phyloP scores from a whole-genome alignment of 441 rosid species.

The Arabidopsis lyrata region DNA sequence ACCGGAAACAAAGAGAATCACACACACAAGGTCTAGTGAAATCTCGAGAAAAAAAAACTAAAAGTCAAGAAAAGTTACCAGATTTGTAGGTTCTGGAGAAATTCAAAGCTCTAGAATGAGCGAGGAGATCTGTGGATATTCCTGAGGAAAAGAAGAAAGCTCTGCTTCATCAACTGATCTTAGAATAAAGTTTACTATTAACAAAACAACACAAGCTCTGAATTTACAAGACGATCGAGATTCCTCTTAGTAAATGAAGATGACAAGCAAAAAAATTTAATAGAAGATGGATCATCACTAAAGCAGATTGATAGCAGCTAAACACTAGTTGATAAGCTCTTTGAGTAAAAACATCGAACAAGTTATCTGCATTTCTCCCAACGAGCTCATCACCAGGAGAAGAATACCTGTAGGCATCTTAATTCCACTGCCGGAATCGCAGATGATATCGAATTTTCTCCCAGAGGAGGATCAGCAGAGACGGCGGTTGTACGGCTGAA shows the following conservation, averaged over 20 bases:
- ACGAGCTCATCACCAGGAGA: neutral
- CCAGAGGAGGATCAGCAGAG: neutral
- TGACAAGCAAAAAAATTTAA: neutral
- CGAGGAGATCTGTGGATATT: constrained; percentile 35
- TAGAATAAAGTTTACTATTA: neutral
- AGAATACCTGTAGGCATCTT: constrained; percentile 47
- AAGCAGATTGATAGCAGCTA: constrained; percentile 9
- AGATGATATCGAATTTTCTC: neutral
- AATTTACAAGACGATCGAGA: neutral
- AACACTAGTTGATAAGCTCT: constrained; percentile 14
- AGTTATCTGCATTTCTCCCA: constrained; percentile 22
- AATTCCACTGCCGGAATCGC: neutral
- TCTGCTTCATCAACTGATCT: constrained; percentile 22
- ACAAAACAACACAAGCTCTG: neutral
- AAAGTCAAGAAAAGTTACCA: constrained; percentile 43
- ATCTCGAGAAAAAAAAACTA: constrained; percentile 1
- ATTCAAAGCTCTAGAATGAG: constrained; percentile 47
- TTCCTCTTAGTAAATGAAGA: neutral
- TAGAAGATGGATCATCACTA: neutral
- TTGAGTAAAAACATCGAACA: constrained; percentile 47
- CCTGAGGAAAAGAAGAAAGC: constrained; percentile 42
- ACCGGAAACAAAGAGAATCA: neutral
- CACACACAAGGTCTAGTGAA: neutral
- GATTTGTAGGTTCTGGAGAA: constrained; percentile 40
- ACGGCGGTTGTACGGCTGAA: constrained; percentile 19